These are phyloP conservation scores for Thelonectria olida DNA, from an alignment of 2,329 filamentous ascomycete species.

Conservation along the genomic window DNA sequence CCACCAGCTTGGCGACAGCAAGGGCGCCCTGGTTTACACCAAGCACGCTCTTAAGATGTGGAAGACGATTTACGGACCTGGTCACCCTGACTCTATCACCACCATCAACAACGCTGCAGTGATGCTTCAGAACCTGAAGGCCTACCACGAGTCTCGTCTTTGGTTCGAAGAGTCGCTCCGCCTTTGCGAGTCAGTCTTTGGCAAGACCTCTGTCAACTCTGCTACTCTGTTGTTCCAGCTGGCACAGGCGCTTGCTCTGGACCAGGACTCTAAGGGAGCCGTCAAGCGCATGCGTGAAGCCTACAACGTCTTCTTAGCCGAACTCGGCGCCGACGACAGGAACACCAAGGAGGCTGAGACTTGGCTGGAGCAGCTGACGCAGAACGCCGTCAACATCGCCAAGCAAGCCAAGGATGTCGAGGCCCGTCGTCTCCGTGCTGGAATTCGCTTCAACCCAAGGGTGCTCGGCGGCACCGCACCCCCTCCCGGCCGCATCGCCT, in stretches of 20 bases:
- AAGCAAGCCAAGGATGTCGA: conserved; percentile 92
- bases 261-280: conserved; percentile 91
- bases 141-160: conserved; percentile 90
- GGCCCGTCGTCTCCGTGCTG: conserved; percentile 75
- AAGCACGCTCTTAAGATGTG: conserved; percentile 93
- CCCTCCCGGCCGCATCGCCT: conserved; percentile 43
- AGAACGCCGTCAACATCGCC: conserved; percentile 92
- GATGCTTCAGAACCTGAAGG: conserved; percentile 96
- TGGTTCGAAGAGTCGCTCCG: conserved; percentile 96
- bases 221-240: conserved; percentile 97
- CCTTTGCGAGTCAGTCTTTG: conserved; percentile 90
- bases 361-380: conserved; percentile 95
- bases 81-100: conserved; percentile 97
- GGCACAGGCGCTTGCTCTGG: conserved; percentile 93
- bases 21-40: conserved; percentile 85
- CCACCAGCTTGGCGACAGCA: conserved; percentile 91
- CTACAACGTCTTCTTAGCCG: conserved; percentile 90
- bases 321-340: conserved; percentile 89
- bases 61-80: conserved; percentile 94
- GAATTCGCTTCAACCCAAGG: conserved; percentile 69
- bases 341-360: conserved; percentile 98
- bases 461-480: conserved; percentile 39
- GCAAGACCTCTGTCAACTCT: conserved; percentile 88
- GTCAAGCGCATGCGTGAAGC: conserved; percentile 95
- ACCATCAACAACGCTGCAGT: conserved; percentile 99